Conservation (phyloP, 306 rosid genomes). For the Acacia crassicarpa region DNA sequence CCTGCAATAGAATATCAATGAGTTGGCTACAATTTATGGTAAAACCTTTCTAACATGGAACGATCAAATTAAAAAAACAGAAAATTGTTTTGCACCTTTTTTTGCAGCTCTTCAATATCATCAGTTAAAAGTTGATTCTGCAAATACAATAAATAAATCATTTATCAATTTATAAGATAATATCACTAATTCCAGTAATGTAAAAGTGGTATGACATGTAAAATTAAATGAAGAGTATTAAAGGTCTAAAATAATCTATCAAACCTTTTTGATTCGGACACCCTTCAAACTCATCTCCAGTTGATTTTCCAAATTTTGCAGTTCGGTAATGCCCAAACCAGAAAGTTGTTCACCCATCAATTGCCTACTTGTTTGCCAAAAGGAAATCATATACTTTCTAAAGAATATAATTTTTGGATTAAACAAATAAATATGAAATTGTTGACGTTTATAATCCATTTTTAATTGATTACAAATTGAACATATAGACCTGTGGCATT, state of each 20-base stretch:
- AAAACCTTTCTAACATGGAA: constrained; percentile 8
- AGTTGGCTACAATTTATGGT: constrained; percentile 18
- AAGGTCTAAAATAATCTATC: not conserved
- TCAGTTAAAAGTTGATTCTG: constrained; percentile 55
- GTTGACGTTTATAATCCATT: not conserved
- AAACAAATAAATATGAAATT: not conserved
- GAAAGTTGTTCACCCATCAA: constrained; percentile 80
- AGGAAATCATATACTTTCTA: not conserved
- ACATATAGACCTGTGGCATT: constrained; percentile 41
- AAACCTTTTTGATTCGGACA: constrained; percentile 70
- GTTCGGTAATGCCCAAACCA: constrained; percentile 56
- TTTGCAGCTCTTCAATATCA: constrained; percentile 48
- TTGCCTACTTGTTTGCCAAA: constrained; percentile 50
- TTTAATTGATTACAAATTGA: too few species aligned
- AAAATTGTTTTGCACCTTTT: constrained; percentile 40
- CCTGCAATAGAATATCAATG: constrained; percentile 41
- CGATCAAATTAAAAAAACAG: not conserved
- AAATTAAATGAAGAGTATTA: not conserved
- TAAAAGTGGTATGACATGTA: constrained; percentile 14
- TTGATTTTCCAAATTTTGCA: constrained; percentile 66
- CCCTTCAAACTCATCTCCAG: constrained; percentile 72
- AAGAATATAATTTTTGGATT: not conserved
- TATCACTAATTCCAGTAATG: not conserved
- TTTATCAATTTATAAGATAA: constrained; percentile 13
- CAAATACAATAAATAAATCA: constrained; percentile 25